These are phyloP conservation scores for Rhytidhysteron rufulum DNA, from an alignment of 2,329 filamentous ascomycete species.

Conservation along the genomic window DNA sequence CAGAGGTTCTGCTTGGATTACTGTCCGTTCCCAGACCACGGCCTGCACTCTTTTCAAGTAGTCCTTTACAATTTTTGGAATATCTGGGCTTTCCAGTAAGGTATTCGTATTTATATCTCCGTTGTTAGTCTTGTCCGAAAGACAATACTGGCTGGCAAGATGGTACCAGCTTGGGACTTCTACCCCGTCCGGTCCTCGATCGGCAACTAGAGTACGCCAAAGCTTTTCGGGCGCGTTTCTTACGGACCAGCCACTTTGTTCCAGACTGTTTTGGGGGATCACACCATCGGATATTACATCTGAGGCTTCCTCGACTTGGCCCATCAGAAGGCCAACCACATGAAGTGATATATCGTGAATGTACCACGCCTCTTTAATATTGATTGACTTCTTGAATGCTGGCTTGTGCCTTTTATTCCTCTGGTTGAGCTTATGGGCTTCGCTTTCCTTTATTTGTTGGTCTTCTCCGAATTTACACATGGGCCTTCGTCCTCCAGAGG, in stretches of 20 bases:
- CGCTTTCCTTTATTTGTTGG: no score
- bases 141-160: slow-evolving; percentile 7
- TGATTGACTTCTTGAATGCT: no score
- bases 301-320: background rate
- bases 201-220: slow-evolving; percentile 13
- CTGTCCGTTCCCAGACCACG: slow-evolving; percentile 5
- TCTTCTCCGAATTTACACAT: slow-evolving; percentile 3
- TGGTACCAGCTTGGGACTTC: slow-evolving; percentile 11
- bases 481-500: slow-evolving; percentile 2
- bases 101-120: background rate
- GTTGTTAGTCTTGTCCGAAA: slow-evolving; percentile 3
- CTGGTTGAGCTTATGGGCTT: background rate
- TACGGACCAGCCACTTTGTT: slow-evolving; percentile 1
- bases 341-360: slow-evolving; percentile 1
- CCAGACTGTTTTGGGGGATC: slow-evolving; percentile 3
- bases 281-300: slow-evolving; percentile 7
- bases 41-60: slow-evolving; percentile 4
- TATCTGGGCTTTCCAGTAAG: background rate
- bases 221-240: slow-evolving; percentile 10
- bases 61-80: background rate
- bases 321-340: background rate
- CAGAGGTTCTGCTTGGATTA: slow-evolving; percentile 2
- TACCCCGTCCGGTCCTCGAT: slow-evolving; percentile 8
- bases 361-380: background rate
- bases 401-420: no score